A percentile compares a stretch with the other conserved stretches of the same genome.
Evolutionary conservation across 1,284 basidiomycete genomes (phyloP).

Genomic region (Irpex sp.): DNA sequence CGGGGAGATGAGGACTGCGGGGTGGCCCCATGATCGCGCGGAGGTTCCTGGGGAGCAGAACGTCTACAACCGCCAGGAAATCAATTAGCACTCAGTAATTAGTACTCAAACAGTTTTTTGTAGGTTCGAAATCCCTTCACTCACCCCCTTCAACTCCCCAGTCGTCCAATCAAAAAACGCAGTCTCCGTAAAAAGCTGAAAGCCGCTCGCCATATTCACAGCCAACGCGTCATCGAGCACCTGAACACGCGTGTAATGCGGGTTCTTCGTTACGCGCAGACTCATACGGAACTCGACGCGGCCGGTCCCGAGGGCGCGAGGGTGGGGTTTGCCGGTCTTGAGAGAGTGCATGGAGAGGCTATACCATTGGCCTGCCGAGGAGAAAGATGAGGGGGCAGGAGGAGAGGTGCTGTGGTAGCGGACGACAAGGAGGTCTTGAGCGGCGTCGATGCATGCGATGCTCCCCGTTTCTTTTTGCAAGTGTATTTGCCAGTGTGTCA

Average conservation of each 20-base stretch:
- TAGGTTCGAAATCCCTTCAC: too few species aligned
- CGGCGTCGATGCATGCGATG: not conserved
- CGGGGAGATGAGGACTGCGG: constrained; percentile 3
- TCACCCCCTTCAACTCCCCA: constrained; percentile 2
- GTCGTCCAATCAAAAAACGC: constrained; percentile 5
- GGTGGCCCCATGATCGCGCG: constrained; percentile 2
- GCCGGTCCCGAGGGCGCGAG: not conserved
- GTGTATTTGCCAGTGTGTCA: not conserved
- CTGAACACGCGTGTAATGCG: constrained; percentile 8
- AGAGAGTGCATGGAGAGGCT: constrained; percentile 1
- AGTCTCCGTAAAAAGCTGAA: constrained; percentile 2
- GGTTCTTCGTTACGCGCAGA: not conserved
- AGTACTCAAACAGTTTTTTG: too few species aligned
- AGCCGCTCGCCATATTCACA: constrained; percentile 4
- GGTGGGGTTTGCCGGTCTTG: constrained; percentile 1
- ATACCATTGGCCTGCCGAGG: not conserved
- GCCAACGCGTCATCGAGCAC: not conserved
- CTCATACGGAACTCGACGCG: not conserved
- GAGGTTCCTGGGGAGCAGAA: not conserved
- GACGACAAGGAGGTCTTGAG: not conserved
- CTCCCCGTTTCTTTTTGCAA: not conserved
- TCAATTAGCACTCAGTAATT: too few species aligned
- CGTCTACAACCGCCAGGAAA: not conserved
- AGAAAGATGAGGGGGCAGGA: not conserved
- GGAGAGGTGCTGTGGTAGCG: not conserved